Conservation (phyloP, 2,329 filamentous ascomycete genomes). For the Chaetomiaceae sp. region DNA sequence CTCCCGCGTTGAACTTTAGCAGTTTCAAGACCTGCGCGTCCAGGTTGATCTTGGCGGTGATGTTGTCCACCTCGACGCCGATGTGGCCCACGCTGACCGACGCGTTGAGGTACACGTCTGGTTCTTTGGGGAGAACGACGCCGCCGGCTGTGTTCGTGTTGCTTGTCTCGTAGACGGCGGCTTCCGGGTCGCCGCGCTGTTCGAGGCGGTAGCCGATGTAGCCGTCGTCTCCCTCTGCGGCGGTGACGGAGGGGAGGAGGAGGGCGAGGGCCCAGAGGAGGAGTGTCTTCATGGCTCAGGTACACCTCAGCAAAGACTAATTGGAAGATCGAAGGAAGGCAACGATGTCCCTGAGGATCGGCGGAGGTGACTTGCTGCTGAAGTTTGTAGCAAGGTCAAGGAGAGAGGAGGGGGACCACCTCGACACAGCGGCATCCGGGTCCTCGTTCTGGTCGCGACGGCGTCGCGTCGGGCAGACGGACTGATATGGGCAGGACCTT, state of each 20-base stretch:
- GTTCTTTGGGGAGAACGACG: slow-evolving; percentile 40
- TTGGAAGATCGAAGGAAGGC: too few relatives aligned
- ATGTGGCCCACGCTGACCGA: slow-evolving; percentile 55
- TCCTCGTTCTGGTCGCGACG: too few relatives aligned
- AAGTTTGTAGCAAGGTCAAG: too few relatives aligned
- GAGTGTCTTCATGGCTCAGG: slow-evolving; percentile 23
- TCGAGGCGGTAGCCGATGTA: slow-evolving; percentile 55
- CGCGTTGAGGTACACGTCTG: slow-evolving; percentile 59
- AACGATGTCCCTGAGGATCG: too few relatives aligned
- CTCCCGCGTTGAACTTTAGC: slow-evolving; percentile 57
- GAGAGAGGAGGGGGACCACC: too few relatives aligned
- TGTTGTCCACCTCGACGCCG: slow-evolving; percentile 53
- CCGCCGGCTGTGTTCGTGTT: slow-evolving; percentile 44
- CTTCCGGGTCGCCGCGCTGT: slow-evolving; percentile 46
- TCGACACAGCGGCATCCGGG: too few relatives aligned
- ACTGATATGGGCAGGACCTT: neutral
- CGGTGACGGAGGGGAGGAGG: slow-evolving; percentile 24
- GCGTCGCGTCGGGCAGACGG: too few relatives aligned
- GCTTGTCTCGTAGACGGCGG: slow-evolving; percentile 50
- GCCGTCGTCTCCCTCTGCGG: slow-evolving; percentile 37
- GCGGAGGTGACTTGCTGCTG: too few relatives aligned
- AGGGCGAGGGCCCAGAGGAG: slow-evolving; percentile 16
- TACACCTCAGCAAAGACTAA: too few relatives aligned
- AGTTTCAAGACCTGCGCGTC: slow-evolving; percentile 56
- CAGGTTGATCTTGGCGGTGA: slow-evolving; percentile 54